Evolutionary conservation across 768 basidiomycete genomes (phyloP), one percentile per base, ranked within the genome.

Genomic region (Tylopilus felleus): DNA sequence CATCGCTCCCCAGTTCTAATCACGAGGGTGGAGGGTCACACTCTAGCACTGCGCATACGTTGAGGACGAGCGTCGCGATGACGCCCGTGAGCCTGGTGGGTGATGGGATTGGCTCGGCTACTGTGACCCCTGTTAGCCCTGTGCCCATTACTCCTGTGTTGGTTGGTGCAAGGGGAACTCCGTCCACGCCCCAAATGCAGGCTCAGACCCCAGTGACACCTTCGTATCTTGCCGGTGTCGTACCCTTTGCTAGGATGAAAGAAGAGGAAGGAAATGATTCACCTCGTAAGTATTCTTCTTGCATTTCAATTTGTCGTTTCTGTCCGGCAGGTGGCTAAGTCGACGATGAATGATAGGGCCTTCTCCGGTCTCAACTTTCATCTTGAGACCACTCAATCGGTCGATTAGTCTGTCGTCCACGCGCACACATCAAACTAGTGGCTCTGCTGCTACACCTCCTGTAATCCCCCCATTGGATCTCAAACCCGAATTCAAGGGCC

Each of bases 391-490:
- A 13, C 68, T 88, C 52, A 88, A 86, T 62, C 75, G 86, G 31
- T 83, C 86, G 6, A 73, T 79, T 40, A 86, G 84, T 23, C 77
- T 85, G 53, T 80, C 78, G 1, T 88, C 86, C 2, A 83, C 83
- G 16, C 77, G 77, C 41, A 84, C 81, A 1, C 79, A 84, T 52
- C 67, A 74, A 33, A 81, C 82, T 5, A 71, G 71, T 14, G 61
- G 61, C 14, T 78, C 75, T 16, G 58, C 66, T 57, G 62, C 67
- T 54, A 62, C 73, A 21, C 74, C 71, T 4, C 82, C 84, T 1
- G 71, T 68, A 19, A 81, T 88, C 38, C 81, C 83, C 4, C 80
- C 84, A 5, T 69, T 86, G 31, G 83, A 86, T 62, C 67, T 84
- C 19, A 74, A 75, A 28, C 82, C 83, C 14, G 76, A 77, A 29